Evolutionary conservation across 2,329 filamentous ascomycete species (phyloP).

Genomic region (Mycosphaerelloides madeirae): DNA sequence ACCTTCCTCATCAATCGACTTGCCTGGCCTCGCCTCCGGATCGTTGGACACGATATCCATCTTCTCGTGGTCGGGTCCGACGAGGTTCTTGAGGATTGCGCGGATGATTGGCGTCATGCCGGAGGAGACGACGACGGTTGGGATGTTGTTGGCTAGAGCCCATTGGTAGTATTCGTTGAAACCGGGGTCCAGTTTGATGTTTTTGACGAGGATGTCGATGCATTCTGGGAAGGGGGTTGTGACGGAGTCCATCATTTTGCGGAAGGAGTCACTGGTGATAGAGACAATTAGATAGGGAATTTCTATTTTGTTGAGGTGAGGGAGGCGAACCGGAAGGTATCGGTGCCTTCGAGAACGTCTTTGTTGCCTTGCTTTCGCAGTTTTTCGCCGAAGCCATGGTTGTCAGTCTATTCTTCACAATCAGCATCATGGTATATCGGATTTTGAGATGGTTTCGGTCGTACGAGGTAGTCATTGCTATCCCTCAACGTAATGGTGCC

Average conservation of each 20-base stretch:
- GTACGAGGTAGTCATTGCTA: constrained; percentile 63
- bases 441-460: not conserved
- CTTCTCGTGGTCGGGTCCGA: constrained; percentile 72
- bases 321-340: constrained; percentile 60
- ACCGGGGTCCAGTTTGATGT: constrained; percentile 82
- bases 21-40: constrained; percentile 61
- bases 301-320: no score
- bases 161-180: constrained; percentile 87
- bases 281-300: no score
- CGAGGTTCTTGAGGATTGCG: constrained; percentile 70
- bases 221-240: constrained; percentile 75
- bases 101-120: constrained; percentile 92
- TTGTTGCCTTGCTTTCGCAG: constrained; percentile 68
- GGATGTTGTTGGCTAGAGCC: constrained; percentile 75
- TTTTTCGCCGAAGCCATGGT: constrained; percentile 73
- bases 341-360: constrained; percentile 66
- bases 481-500: constrained; percentile 81
- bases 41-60: constrained; percentile 91
- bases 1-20: constrained; percentile 69
- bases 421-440: no score
- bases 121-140: constrained; percentile 84
- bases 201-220: constrained; percentile 68
- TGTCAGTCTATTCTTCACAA: constrained; percentile 79
- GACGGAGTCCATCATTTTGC: constrained; percentile 87
- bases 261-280: constrained; percentile 66